phyloP scores from a whole-genome alignment of 2,329 filamentous ascomycete species.

The Hypoxylon sp. region DNA sequence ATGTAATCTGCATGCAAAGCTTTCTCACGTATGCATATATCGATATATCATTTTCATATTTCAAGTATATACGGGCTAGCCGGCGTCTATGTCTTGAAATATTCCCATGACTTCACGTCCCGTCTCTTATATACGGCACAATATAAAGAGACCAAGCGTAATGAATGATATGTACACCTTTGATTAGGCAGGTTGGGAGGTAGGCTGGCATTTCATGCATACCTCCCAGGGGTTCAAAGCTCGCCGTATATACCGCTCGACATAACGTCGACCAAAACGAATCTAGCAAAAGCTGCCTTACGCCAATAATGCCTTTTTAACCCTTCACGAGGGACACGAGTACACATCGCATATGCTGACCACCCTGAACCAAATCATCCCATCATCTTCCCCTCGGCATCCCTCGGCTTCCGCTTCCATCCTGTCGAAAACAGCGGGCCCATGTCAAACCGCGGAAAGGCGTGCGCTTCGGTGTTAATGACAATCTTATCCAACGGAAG shows the following conservation, averaged over 20 bases:
- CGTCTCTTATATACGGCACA: too few relatives aligned
- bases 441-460: slow-evolving; percentile 86
- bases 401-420: slow-evolving; percentile 76
- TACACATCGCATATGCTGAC: slow-evolving; percentile 14
- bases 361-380: slow-evolving; percentile 15
- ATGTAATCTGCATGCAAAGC: too few relatives aligned
- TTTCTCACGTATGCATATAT: too few relatives aligned
- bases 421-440: slow-evolving; percentile 79
- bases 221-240: too few relatives aligned
- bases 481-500: slow-evolving; percentile 87
- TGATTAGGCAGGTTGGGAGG: too few relatives aligned
- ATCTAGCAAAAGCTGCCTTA: slow-evolving; percentile 4
- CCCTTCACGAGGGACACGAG: neutral
- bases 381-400: slow-evolving; percentile 52
- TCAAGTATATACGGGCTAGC: too few relatives aligned
- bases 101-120: too few relatives aligned
- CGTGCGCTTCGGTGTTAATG: slow-evolving; percentile 95
- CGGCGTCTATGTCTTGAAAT: too few relatives aligned
- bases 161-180: too few relatives aligned
- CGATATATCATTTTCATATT: too few relatives aligned
- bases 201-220: too few relatives aligned
- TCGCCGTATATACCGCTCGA: slow-evolving; percentile 16
- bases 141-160: too few relatives aligned
- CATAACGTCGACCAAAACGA: slow-evolving; percentile 5
- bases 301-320: slow-evolving; percentile 22